Conservation (phyloP, 495 filamentous ascomycete species). For the Penicillium riverlandense region DNA sequence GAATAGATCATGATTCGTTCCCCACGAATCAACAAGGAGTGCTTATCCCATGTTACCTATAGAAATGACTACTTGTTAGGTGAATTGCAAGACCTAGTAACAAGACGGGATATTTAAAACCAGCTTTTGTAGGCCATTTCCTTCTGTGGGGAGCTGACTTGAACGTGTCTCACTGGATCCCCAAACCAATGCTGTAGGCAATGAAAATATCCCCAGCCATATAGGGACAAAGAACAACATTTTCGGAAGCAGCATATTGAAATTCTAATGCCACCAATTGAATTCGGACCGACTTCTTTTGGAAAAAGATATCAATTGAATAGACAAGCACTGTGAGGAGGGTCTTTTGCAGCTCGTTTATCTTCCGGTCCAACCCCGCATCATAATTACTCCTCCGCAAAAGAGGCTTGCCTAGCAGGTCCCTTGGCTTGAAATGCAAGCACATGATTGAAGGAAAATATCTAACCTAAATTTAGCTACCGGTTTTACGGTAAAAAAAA, state of each 20-base stretch:
- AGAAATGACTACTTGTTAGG: background rate
- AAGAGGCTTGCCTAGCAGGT: too few relatives aligned
- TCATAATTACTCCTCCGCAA: too few relatives aligned
- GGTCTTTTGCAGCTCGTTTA: too few relatives aligned
- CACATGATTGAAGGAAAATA: too few relatives aligned
- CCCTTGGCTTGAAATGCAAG: too few relatives aligned
- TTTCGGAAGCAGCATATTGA: background rate
- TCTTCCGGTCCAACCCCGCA: too few relatives aligned
- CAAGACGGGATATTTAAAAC: background rate
- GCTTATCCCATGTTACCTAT: conserved; percentile 58
- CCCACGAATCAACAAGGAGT: conserved; percentile 58
- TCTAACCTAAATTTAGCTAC: too few relatives aligned
- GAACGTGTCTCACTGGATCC: background rate
- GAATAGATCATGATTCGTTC: conserved; percentile 59
- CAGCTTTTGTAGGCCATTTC: conserved; percentile 5
- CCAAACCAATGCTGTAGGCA: background rate
- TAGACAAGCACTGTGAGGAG: too few relatives aligned
- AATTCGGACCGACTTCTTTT: too few relatives aligned
- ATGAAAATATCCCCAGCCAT: background rate
- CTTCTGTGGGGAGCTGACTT: background rate
- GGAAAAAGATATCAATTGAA: too few relatives aligned
- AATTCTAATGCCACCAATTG: background rate
- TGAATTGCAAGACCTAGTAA: too few relatives aligned
- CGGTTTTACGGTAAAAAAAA: too few relatives aligned
- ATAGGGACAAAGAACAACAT: background rate